A percentile compares a stretch with the other conserved stretches of the same genome.
phyloP scores from a whole-genome alignment of 108 stramenopile genomes.

The Skeletonema tropicum region DNA sequence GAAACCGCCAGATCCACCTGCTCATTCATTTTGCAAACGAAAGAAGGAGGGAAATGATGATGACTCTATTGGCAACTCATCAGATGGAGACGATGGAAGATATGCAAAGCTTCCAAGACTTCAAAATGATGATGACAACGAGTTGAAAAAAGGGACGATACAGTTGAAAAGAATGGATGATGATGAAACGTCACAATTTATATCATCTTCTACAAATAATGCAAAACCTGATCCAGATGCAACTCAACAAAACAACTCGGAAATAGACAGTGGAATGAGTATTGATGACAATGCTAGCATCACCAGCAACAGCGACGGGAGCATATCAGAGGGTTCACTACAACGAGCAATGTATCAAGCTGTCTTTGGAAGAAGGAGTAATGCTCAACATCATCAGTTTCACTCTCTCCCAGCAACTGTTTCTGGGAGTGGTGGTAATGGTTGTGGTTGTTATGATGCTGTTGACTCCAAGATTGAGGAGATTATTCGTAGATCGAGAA shows the following conservation, averaged over 20 bases:
- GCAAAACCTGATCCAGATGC: not conserved
- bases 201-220: not conserved
- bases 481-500: constrained; percentile 36
- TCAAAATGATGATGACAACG: not conserved
- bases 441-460: constrained; percentile 11
- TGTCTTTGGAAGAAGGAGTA: constrained; percentile 36
- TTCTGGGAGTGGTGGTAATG: not conserved
- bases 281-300: constrained; percentile 21
- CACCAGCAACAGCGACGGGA: constrained; percentile 13
- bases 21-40: constrained; percentile 1
- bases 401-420: not conserved
- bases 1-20: constrained; percentile 23
- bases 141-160: not conserved
- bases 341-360: constrained; percentile 43
- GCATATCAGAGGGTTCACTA: constrained; percentile 37
- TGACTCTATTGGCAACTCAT: constrained; percentile 20
- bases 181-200: not conserved
- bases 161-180: not conserved
- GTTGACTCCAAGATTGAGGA: constrained; percentile 49
- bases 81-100: not conserved
- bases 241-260: constrained; percentile 10
- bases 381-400: not conserved
- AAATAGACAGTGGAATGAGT: constrained; percentile 17
- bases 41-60: constrained; percentile 13
- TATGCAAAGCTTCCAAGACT: not conserved